Base-by-base conservation (phyloP, 75 land plant species). In the Pinus tabuliformis region DNA sequence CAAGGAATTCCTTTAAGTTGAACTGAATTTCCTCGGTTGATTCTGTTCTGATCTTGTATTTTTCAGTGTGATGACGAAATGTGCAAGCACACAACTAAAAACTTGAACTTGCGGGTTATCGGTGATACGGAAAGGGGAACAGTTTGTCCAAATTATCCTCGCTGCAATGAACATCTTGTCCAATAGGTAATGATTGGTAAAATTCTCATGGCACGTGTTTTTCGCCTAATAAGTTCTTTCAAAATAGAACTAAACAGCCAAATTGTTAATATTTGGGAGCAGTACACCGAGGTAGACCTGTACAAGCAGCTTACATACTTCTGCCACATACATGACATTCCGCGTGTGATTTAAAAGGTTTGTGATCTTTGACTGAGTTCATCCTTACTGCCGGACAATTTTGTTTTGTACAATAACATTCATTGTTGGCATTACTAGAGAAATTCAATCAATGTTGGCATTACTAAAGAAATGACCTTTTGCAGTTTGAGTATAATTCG, bases 161-260 rank as follows among this genome's bases (percentile, higher is more conserved):
- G 33, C 33, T 33, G 33, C 33, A 33, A 33, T 33, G 33, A 2
- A 33, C 33, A 33, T 33, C 33, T 33, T 33, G 33, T 33, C 33
- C 33, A 33, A 33, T 88, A 91, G 99, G 99, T 95, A 57, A 20
- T 61, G 22, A 56, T 14, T 14, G 57, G 64, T 45, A 59, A 15
- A 28, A 54, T 58, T 59, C 22, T 30, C 61, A 24, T 24, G 20
- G 75, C 18, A 16, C 60, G 5, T 36, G 42, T 5, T n/a, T 49
- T 59, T 75, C 21, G 42, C 72, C 42, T 24, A 21, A 36, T 76
- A 76, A 76, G 18, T 9, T 36, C 20, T 15, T 76, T 5, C 16
- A 21, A 33, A 33, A 17, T 68, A 0, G 16, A 56, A 30, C 26
- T 73, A 3, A 26, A 16, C 22, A 73, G 2, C 8, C 12, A 39